These are phyloP conservation scores for Blepharisma stoltei DNA, from an alignment of 73 alveolate genomes.

Conservation along the genomic window DNA sequence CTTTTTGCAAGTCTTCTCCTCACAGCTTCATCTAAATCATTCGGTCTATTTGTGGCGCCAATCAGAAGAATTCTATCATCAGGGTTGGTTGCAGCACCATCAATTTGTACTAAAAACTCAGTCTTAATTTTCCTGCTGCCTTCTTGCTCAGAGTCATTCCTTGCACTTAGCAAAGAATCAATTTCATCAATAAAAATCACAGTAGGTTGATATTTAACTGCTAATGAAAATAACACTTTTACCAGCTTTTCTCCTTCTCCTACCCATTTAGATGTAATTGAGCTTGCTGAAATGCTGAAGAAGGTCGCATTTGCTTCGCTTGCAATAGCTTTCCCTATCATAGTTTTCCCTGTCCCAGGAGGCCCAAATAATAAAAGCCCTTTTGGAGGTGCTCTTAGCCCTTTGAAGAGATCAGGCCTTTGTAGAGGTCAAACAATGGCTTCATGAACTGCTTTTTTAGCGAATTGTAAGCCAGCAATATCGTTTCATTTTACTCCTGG, in stretches of 20 bases:
- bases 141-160: constrained; percentile 94
- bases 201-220: constrained; percentile 87
- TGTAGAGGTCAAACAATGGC: constrained; percentile 93
- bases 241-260: constrained; percentile 99
- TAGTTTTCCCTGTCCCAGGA: constrained; percentile 99
- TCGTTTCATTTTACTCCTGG: constrained; percentile 92
- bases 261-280: constrained; percentile 97
- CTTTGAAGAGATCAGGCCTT: constrained; percentile 97
- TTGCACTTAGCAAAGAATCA: constrained; percentile 90
- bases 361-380: constrained; percentile 97
- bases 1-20: constrained; percentile 85
- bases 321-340: constrained; percentile 98
- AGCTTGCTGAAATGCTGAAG: constrained; percentile 91
- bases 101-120: constrained; percentile 92
- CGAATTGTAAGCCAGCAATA: constrained; percentile 96
- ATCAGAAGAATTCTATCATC: constrained; percentile 79
- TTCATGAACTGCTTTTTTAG: constrained; percentile 91
- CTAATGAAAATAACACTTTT: constrained; percentile 85
- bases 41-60: constrained; percentile 97
- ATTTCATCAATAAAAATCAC: constrained; percentile 98
- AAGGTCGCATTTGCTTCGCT: constrained; percentile 85
- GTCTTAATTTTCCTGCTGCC: constrained; percentile 95
- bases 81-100: constrained; percentile 83
- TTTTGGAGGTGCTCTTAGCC: constrained; percentile 96
- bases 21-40: constrained; percentile 92